A percentile compares a stretch with the other conserved stretches of the same genome.
Evolutionary conservation across 345 rosid genomes (phyloP).

Genomic region (Brassica juncea): DNA sequence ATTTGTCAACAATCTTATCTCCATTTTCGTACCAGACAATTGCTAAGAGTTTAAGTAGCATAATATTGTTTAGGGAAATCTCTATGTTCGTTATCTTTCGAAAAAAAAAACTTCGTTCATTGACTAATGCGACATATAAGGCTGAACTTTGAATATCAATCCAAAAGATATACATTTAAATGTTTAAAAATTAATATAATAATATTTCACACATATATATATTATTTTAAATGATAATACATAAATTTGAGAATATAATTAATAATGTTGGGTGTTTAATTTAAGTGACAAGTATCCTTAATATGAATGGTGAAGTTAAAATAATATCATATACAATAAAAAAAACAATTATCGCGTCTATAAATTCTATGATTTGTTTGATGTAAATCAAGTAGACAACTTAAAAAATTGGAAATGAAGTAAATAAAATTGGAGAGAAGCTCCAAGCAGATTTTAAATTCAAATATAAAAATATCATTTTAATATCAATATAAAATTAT

Average conservation of each 20-base stretch:
- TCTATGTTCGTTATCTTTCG: background rate
- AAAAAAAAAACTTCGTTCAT: background rate
- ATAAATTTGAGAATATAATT: background rate
- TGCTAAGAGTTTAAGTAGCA: conserved; percentile 20
- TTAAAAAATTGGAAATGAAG: too few relatives aligned
- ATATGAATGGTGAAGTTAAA: background rate
- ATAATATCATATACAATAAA: background rate
- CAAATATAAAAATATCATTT: too few relatives aligned
- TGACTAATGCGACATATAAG: background rate
- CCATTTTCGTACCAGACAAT: conserved; percentile 24
- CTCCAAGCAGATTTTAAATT: background rate
- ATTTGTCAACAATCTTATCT: conserved; percentile 22
- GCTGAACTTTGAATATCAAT: background rate
- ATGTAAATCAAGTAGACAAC: background rate
- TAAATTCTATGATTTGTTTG: background rate
- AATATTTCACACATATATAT: background rate
- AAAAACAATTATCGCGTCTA: background rate
- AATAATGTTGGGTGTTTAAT: background rate
- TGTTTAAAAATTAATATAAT: background rate
- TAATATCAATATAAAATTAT: background rate
- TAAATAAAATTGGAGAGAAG: background rate
- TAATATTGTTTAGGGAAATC: background rate
- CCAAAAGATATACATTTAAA: background rate
- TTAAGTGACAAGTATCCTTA: background rate
- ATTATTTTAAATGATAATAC: background rate